Evolutionary conservation across 768 basidiomycete genomes (phyloP), one percentile per base, ranked within the genome.

Genomic region (Lactarius tabidus): DNA sequence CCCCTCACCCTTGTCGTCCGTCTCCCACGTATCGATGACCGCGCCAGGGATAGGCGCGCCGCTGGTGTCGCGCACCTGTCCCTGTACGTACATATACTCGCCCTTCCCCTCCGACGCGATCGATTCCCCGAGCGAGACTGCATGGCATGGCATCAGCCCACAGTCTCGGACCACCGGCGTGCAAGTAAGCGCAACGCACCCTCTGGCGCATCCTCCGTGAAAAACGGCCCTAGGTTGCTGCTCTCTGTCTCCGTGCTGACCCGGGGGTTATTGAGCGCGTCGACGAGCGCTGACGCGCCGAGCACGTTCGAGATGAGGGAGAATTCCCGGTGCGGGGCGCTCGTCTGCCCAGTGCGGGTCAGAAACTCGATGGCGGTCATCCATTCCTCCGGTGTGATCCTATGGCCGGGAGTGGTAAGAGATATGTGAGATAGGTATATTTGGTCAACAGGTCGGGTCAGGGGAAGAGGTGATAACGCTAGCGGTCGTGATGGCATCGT

Each of bases 71-170:
- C 84, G 71, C 1, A 94, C 81, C 3, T 80, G 81, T 0, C 93
- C 92, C 71, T 91, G 83, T 57, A 94, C 88, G 69, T 82, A 92
- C 82, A 95, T 78, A 72, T 92, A 90, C 12, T 91, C 84, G 29
- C 92, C 93, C 74, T 91, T 93, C 62, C 88, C 92, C 74, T 93
- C 91, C 0, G 91, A 91, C 8, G 93, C 91, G 59, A 94, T 95
- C 12, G 87, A 85, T 1, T 81, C 90, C 5, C 92, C 91, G 8
- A 81, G 74, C 29, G 79, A 74, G 62, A 92, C 90, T 92, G 66
- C 17, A 52, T 29, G 14, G 14, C 1, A 33, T 33, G 33, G 33
- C 4, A 18, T 45, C n/a, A 45, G 45, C 43, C 20, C 43, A 43
- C n/a, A 10, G 20, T 2, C 38, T 6, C 18, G 17, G 17, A 39